Conservation (phyloP, 257 asterid genomes). For the Euphrasia confusa region DNA sequence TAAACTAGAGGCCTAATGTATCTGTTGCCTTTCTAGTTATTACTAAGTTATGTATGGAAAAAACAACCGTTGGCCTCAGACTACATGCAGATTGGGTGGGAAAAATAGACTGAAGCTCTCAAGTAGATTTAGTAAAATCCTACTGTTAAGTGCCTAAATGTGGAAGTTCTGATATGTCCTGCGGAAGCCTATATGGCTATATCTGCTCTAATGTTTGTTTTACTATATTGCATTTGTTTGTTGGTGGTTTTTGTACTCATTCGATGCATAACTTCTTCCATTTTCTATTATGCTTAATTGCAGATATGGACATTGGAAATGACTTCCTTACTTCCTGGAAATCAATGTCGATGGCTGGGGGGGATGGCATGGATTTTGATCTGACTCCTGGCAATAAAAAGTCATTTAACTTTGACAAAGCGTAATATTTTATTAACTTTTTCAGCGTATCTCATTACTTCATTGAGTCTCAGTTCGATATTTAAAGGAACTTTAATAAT, state of each 20-base stretch:
- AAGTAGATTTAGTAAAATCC: conserved; percentile 8
- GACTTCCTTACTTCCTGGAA: conserved; percentile 86
- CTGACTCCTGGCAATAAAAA: conserved; percentile 67
- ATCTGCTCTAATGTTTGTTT: conserved; percentile 6
- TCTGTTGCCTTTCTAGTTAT: conserved; percentile 17
- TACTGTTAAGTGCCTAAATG: conserved; percentile 2
- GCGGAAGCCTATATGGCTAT: conserved; percentile 13
- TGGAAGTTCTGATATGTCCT: conserved; percentile 10
- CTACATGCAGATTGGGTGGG: background rate
- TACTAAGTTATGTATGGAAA: conserved; percentile 13
- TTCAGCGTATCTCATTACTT: conserved; percentile 23
- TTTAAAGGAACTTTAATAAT: conserved; percentile 7
- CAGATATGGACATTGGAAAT: conserved; percentile 79
- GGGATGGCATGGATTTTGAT: conserved; percentile 70
- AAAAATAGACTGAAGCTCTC: conserved; percentile 12
- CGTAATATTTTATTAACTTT: conserved; percentile 38
- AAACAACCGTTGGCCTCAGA: conserved; percentile 16
- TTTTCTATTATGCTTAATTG: conserved; percentile 28
- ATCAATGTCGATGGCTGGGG: conserved; percentile 44
- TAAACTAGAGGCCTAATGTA: conserved; percentile 15
- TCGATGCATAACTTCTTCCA: conserved; percentile 17
- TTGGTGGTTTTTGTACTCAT: conserved; percentile 5
- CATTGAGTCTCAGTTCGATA: conserved; percentile 12
- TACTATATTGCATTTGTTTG: background rate
- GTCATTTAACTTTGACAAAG: conserved; percentile 56